Base-by-base conservation (phyloP, 441 rosid genomes). In the Gossypium schwendimanii region DNA sequence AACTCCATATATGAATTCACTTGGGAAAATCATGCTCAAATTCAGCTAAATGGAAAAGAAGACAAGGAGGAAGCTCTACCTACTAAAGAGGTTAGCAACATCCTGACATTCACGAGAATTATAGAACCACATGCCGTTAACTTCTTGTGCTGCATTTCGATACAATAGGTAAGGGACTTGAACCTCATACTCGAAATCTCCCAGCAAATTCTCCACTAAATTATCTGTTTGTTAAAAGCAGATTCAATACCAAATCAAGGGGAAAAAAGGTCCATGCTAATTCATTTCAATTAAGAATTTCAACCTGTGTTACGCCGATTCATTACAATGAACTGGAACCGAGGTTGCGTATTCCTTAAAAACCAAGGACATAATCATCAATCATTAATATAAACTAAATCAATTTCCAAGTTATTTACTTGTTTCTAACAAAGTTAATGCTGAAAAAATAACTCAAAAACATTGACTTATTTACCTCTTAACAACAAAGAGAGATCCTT, bases 51-150 rank as follows among this genome's bases (percentile, higher is more conserved):
- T 53, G 10, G 49, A 17, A 17, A 52, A 21, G 44, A 17, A 10
- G 20, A 17, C 17, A 72, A 54, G 21, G 55, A 7, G 26, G 18
- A 63, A 7, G 33, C 0, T 18, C 6, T 80, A 87, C 96, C 96
- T 85, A 63, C 55, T 78, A 80, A 88, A 90, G 65, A 90, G 93
- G 71, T 83, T 84, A 54, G 88, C 93, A 59, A 87, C 91, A 24
- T 90, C 89, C 75, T 88, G 90, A 67, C 92, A 88, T 70, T 90
- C 95, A 26, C 76, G 82, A 2, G 91, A 61, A 76, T 86, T 87
- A 78, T 87, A 90, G 79, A 90, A 90, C 95, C 92, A 90, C 74
- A 90, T 88, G 65, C 92, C 93, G 84, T 88, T 90, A 73, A 90
- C 95, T 69, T 87, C 95, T 80, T 90, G 91, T 23, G 87, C 59